Base-by-base conservation (phyloP, 23 red algal species). In the Gracilaria gracilis region DNA sequence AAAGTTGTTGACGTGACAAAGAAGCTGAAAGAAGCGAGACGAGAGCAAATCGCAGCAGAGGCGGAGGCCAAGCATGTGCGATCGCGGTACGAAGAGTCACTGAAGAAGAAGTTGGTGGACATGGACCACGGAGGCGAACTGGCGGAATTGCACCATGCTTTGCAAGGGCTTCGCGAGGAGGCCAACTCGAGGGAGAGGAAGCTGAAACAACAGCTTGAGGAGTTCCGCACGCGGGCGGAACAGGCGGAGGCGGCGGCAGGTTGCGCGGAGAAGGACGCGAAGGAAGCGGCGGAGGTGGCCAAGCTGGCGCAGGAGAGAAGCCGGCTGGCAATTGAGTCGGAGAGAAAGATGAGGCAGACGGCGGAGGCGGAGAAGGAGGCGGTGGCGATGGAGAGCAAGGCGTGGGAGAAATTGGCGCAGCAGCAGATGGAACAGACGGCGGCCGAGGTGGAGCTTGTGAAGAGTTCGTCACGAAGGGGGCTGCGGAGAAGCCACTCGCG, bases 221-320 rank as follows among this genome's bases (percentile, higher is more conserved):
- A 77, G 25, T 65, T 89, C 50, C 86, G 86, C 24, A 20, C n/a
- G 6, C 69, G 72, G 9, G 86, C 86, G 17, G 86, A 89, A 40
- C 70, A 89, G 39, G 86, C 86, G 6, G 86, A 89, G 42, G 72
- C 32, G 42, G 71, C 86, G 49, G 86, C 86, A 27, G 75, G 55
- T 59, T 17, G 37, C 58, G 86, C 86, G 13, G 86, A 89, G 86
- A 77, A 61, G 86, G 86, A 89, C 51, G 86, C 86, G 36, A 89
- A 39, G 27, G 86, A 89, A 33, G 75, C 86, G 23, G 61, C 86
- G 55, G 86, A 89, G 35, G 75, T 79, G 25, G 72, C 59, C 2
- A 80, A 79, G 72, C 34, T 79, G n/a, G 73, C 59, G 44, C 70
- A 79, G 34, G 86, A 89, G 47, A 67, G 72, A 47, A 32, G 50